Evolutionary conservation across 1,284 basidiomycete genomes (phyloP), one percentile per base, ranked within the genome.

Genomic region (Trichosporon inkin): DNA sequence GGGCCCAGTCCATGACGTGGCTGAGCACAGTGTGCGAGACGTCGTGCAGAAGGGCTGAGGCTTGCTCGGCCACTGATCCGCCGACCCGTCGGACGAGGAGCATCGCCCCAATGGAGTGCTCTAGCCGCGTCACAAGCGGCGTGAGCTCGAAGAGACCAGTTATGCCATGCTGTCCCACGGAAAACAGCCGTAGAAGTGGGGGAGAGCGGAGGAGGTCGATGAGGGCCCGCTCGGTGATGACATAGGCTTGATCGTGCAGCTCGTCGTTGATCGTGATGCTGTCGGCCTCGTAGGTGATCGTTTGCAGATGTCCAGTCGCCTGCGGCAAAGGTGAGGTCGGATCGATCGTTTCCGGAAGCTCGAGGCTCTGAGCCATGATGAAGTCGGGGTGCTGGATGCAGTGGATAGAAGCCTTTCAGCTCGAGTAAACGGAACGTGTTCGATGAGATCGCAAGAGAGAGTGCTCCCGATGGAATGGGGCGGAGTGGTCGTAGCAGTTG

Each of bases 41-140:
- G 52, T 64, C 63, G 53, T 64, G 63, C 13, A 64, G 53, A 10
- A 64, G 58, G 2, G 58, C 63, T 7, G 60, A 56, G 3, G 53
- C 58, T n/a, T 64, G 63, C n/a, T 64, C 63, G 1, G 41, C 44
- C n/a, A 64, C 44, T 14, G 28, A 51, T 14, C 34, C 63, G 13
- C 63, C 63, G 1, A 56, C 63, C 4, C 19, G 6, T 14, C 63
- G 57, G 2, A 64, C 63, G 14, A 64, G 60, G 10, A 64, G 24
- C 60, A 64, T 52, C 1, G 63, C 63, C 10, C 63, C 63, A n/a
- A 64, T 40, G 5, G 22, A 36, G 53, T 64, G 63, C 32, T 64
- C 63, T 22, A 64, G 60, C 10, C 63, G 60, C 1, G 63, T 62
- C 10, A 64, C 63, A 5, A 39, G 52, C 3, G 63, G 55, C 2